Evolutionary conservation across 176 grass and related monocot species (phyloP).

Genomic region (Oryza nivara): DNA sequence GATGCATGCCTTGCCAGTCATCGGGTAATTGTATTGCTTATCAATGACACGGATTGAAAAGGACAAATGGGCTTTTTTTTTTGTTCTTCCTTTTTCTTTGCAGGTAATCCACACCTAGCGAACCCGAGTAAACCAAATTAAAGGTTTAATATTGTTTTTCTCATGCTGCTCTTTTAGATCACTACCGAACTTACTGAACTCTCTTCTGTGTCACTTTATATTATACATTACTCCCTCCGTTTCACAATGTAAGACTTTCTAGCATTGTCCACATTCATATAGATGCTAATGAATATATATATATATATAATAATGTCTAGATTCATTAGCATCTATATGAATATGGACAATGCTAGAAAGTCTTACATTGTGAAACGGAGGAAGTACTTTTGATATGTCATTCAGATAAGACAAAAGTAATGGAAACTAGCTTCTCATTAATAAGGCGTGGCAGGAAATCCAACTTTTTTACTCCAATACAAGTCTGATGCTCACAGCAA

Average conservation of each 20-base stretch:
- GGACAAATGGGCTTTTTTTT: not conserved
- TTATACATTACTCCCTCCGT: not conserved
- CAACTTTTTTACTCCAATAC: not conserved
- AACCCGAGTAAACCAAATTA: slow-evolving; percentile 20
- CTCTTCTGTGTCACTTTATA: not conserved
- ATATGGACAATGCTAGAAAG: too few species aligned
- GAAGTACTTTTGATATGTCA: not conserved
- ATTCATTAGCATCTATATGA: too few species aligned
- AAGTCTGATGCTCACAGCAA: not conserved
- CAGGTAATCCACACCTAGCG: not conserved
- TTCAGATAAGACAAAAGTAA: not conserved
- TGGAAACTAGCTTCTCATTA: not conserved
- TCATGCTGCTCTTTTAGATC: not conserved
- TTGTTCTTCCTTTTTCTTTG: not conserved
- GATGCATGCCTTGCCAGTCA: slow-evolving; percentile 2
- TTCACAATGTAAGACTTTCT: too few species aligned
- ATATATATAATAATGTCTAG: too few species aligned
- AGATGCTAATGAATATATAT: too few species aligned
- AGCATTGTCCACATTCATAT: too few species aligned
- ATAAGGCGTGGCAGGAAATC: not conserved
- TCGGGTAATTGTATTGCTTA: not conserved
- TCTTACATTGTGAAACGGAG: too few species aligned
- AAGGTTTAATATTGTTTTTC: not conserved
- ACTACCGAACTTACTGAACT: slow-evolving; percentile 3
- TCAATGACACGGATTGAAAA: not conserved